Base-by-base conservation (phyloP, 176 grass and related monocot species). In the Triticum turgidum region DNA sequence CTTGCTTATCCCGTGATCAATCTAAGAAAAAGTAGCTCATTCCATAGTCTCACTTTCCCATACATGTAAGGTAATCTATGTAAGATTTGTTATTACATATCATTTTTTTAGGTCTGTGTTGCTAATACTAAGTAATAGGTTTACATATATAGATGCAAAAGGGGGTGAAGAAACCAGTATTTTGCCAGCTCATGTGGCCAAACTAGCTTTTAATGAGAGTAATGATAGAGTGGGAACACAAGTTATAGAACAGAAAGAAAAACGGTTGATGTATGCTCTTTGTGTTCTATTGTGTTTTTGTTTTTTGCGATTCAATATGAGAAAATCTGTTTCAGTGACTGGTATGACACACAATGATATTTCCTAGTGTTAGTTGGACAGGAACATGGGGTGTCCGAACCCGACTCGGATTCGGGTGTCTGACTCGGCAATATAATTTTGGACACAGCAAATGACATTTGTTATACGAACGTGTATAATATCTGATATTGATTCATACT, bases 291-390 rank as follows among this genome's bases (percentile, higher is more conserved):
- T 70, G 15, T 72, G 9, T 27, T 27, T 82, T 70, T 70, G 10
- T 56, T 54, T 69, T 56, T 44, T 0, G 0, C 7, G 45, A 69
- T 69, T 35, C 3, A 37, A 24, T 21, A 24, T 9, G 47, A 17
- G 30, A 14, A 70, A 54, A 71, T 56, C 25, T 35, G 49, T 37
- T 69, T 72, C 47, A 59, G 47, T 6, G 13, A 83, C 66, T 72
- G 54, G 58, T 58, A 37, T 39, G 81, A n/a, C 66, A 59, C 34
- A 54, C 45, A 82, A 56, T 82, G 68, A 39, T 39, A 32, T 72
- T 83, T 72, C 25, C 14, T 17, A 45, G n/a, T 27, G 70, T 73
- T 73, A 73, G 1, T 44, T 11, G 20, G 37, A 73, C 38, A 45
- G 4, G 69, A 5, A 73, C n/a, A 42, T 2, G 27, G 67, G 67